phyloP scores from a whole-genome alignment of 1,139 yeast genomes.

The Candida sojae region DNA sequence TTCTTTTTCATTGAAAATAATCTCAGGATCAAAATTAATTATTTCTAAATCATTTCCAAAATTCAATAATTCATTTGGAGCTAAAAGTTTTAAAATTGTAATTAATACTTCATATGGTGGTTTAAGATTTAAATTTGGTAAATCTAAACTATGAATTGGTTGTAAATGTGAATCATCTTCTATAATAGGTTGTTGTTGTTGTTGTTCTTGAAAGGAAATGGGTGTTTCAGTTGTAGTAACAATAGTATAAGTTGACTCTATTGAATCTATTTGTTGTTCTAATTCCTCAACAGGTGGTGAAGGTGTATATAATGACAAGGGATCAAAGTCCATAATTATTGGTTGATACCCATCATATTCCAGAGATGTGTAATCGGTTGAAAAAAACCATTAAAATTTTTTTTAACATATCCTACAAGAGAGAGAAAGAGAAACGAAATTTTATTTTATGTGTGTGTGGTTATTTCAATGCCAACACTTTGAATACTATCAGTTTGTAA shows the following conservation, averaged over 20 bases:
- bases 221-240: background rate
- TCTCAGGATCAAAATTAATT: constrained; percentile 11
- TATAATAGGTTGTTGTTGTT: constrained; percentile 9
- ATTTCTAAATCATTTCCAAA: constrained; percentile 36
- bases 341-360: background rate
- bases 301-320: constrained; percentile 43
- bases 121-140: constrained; percentile 52
- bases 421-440: too few species aligned
- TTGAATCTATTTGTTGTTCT: background rate
- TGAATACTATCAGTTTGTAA: too few species aligned
- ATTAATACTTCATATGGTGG: constrained; percentile 55
- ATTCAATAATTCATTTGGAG: constrained; percentile 56
- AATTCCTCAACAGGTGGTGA: constrained; percentile 8
- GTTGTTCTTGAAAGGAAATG: background rate
- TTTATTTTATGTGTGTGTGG: too few species aligned
- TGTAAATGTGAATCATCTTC: constrained; percentile 26
- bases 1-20: constrained; percentile 14
- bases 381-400: too few species aligned
- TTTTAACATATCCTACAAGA: too few species aligned
- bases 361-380: background rate
- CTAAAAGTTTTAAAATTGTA: constrained; percentile 49
- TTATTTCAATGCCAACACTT: too few species aligned
- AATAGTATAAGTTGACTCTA: too few species aligned
- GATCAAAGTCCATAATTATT: constrained; percentile 40
- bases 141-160: constrained; percentile 62